A percentile compares a stretch with the other conserved stretches of the same genome.
Conservation (phyloP, 495 filamentous ascomycete species). For the Talaromyces proteolyticus region DNA sequence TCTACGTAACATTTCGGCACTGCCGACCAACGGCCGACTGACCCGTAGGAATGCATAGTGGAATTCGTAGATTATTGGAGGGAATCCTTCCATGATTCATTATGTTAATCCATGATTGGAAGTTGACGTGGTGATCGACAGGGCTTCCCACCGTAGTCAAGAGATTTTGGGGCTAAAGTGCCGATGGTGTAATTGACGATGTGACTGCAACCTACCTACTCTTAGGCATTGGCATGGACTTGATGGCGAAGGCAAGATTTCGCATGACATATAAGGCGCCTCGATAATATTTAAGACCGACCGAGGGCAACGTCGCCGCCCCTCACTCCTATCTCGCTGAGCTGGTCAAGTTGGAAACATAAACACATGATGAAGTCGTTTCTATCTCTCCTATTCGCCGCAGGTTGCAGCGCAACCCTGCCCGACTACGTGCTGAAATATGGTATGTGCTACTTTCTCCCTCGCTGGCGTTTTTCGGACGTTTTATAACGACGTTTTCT, state of each 20-base stretch:
- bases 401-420: constrained; percentile 6
- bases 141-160: neutral
- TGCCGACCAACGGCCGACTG: too few relatives aligned
- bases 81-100: neutral
- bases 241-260: neutral
- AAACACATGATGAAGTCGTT: constrained; percentile 4
- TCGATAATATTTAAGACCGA: too few relatives aligned
- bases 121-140: neutral
- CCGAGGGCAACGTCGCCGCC: too few relatives aligned
- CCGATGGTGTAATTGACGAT: neutral
- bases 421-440: constrained; percentile 25
- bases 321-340: too few relatives aligned
- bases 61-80: too few relatives aligned
- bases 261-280: neutral
- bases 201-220: neutral
- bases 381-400: neutral
- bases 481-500: neutral
- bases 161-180: neutral
- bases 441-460: constrained; percentile 8
- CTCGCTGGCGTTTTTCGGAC: neutral
- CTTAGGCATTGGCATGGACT: neutral
- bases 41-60: too few relatives aligned
- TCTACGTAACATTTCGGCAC: too few relatives aligned
- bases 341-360: neutral
- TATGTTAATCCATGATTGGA: neutral